phyloP scores from a whole-genome alignment of 306 rosid species.

The Fragaria ananassa region DNA sequence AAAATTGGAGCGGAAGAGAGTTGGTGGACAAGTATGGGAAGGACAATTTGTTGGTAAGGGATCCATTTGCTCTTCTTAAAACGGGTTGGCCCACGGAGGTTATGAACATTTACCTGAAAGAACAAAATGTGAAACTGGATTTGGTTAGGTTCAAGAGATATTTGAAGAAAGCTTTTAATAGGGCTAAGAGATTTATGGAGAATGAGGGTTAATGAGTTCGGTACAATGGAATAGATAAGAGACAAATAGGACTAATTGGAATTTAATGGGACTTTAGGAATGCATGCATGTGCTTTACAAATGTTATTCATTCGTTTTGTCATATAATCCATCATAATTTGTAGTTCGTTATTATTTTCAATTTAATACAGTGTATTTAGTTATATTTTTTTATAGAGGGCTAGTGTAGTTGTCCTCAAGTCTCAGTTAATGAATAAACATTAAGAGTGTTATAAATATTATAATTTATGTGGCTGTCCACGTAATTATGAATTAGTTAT shows the following conservation, averaged over 20 bases:
- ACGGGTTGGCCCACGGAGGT: conserved; percentile 20
- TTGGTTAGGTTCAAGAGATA: conserved; percentile 28
- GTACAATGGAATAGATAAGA: neutral
- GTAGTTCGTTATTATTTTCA: too few species aligned
- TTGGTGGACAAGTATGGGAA: conserved; percentile 30
- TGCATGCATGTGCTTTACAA: neutral
- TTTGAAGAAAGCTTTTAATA: conserved; percentile 28
- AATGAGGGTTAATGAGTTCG: neutral
- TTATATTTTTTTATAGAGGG: too few species aligned
- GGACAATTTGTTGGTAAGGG: conserved; percentile 19
- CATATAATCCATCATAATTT: neutral
- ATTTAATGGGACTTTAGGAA: neutral
- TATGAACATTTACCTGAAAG: conserved; percentile 33
- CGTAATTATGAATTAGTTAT: too few species aligned
- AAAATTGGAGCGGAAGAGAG: conserved; percentile 37
- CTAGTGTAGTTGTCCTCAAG: too few species aligned
- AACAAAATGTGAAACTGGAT: conserved; percentile 38
- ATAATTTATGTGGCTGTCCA: too few species aligned
- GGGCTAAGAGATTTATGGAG: conserved; percentile 23
- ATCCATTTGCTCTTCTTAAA: conserved; percentile 21
- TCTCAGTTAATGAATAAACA: too few species aligned
- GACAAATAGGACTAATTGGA: neutral
- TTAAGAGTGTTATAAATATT: too few species aligned
- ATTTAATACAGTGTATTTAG: too few species aligned
- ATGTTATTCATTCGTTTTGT: neutral